phyloP scores from a whole-genome alignment of 805 yeast genomes.

The Pichia deserticola region DNA sequence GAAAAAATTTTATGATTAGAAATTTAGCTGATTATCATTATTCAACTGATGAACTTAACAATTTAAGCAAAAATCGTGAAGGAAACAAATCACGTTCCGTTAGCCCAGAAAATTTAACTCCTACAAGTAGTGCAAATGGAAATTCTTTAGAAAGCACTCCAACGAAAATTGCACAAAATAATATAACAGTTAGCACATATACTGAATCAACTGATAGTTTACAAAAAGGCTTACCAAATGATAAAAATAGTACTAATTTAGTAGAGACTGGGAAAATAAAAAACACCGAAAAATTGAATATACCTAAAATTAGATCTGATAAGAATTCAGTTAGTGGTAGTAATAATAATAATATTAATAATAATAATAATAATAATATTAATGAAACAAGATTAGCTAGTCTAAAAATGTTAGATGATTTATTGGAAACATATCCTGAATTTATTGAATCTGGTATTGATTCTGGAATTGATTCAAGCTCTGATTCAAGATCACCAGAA shows the following conservation, averaged over 20 bases:
- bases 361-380: background rate
- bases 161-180: background rate
- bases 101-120: background rate
- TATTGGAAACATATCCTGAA: conserved; percentile 17
- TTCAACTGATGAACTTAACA: background rate
- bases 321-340: background rate
- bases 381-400: conserved; percentile 16
- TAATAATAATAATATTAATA: background rate
- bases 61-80: background rate
- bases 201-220: conserved; percentile 4
- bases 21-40: conserved; percentile 26
- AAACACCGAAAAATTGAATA: background rate
- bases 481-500: background rate
- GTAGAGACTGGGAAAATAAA: no score
- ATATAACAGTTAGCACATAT: conserved; percentile 1
- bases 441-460: background rate
- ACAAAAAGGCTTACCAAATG: background rate
- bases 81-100: background rate
- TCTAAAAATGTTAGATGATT: conserved; percentile 29
- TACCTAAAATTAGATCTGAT: background rate
- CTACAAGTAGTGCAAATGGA: conserved; percentile 15
- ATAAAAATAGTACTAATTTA: background rate
- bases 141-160: conserved; percentile 22
- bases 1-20: conserved; percentile 27
- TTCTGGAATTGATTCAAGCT: background rate